Evolutionary conservation across 371 early-diverging fungal species (phyloP).

Genomic region (Quaeritorhiza haematococci): DNA sequence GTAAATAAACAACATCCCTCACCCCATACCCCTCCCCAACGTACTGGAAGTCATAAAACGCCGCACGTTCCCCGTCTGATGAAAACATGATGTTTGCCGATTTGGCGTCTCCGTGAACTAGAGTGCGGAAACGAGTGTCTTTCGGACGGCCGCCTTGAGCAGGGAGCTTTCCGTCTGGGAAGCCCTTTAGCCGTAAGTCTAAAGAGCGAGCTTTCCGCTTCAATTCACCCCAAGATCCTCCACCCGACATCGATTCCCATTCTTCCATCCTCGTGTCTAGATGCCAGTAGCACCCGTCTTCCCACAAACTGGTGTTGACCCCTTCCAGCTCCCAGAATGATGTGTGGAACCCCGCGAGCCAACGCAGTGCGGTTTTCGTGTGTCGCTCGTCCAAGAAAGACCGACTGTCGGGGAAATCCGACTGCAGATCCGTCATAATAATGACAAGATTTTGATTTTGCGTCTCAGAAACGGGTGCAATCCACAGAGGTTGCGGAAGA

Average conservation of each 20-base stretch:
- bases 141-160: background rate
- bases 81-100: constrained; percentile 20
- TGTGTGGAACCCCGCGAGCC: constrained; percentile 23
- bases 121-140: constrained; percentile 1
- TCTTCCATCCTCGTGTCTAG: constrained; percentile 19
- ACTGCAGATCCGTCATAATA: constrained; percentile 11
- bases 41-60: constrained; percentile 27
- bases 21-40: constrained; percentile 22
- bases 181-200: background rate
- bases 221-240: no score
- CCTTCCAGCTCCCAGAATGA: constrained; percentile 10
- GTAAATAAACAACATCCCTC: constrained; percentile 22
- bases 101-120: constrained; percentile 24
- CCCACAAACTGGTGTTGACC: constrained; percentile 8
- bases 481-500: background rate
- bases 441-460: background rate
- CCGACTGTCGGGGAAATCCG: background rate
- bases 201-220: background rate
- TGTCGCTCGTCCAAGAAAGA: background rate
- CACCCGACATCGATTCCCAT: constrained; percentile 7
- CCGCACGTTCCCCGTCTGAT: background rate
- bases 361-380: constrained; percentile 4
- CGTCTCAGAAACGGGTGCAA: background rate
- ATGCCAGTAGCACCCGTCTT: constrained; percentile 25
- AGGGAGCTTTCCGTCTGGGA: background rate